phyloP scores from a whole-genome alignment of 2,329 filamentous ascomycete genomes.

The Talaromyces sp. region DNA sequence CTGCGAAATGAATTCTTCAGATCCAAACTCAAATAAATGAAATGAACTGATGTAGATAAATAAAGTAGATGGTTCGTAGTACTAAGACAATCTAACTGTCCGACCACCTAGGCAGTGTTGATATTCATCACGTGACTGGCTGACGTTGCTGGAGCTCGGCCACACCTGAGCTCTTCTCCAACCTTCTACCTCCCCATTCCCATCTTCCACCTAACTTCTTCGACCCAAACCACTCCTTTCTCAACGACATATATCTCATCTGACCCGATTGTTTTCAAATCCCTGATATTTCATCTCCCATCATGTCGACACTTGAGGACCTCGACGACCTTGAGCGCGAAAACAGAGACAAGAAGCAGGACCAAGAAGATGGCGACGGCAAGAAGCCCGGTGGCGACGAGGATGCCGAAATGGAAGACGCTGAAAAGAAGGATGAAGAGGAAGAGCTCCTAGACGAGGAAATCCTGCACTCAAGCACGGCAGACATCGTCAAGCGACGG shows the following conservation, averaged over 20 bases:
- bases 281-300: slow-evolving; percentile 18
- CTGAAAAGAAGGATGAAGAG: slow-evolving; percentile 67
- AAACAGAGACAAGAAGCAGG: slow-evolving; percentile 71
- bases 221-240: slow-evolving; percentile 4
- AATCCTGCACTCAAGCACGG: slow-evolving; percentile 88
- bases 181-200: slow-evolving; percentile 22
- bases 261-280: slow-evolving; percentile 7
- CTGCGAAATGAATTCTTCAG: background rate
- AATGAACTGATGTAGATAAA: background rate
- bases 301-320: slow-evolving; percentile 89
- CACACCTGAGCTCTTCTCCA: slow-evolving; percentile 26
- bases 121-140: slow-evolving; percentile 33
- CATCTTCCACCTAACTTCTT: slow-evolving; percentile 15
- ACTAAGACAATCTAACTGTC: background rate
- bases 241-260: slow-evolving; percentile 1
- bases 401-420: slow-evolving; percentile 92
- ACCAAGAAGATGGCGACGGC: slow-evolving; percentile 59
- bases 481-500: slow-evolving; percentile 89
- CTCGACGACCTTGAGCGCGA: slow-evolving; percentile 85
- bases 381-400: slow-evolving; percentile 63
- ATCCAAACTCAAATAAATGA: background rate
- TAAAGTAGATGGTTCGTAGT: background rate
- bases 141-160: slow-evolving; percentile 43
- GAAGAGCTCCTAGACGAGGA: slow-evolving; percentile 89
- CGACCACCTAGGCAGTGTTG: background rate